These are phyloP conservation scores for Cyberlindnera americana DNA, from an alignment of 805 yeast genomes.

Conservation along the genomic window DNA sequence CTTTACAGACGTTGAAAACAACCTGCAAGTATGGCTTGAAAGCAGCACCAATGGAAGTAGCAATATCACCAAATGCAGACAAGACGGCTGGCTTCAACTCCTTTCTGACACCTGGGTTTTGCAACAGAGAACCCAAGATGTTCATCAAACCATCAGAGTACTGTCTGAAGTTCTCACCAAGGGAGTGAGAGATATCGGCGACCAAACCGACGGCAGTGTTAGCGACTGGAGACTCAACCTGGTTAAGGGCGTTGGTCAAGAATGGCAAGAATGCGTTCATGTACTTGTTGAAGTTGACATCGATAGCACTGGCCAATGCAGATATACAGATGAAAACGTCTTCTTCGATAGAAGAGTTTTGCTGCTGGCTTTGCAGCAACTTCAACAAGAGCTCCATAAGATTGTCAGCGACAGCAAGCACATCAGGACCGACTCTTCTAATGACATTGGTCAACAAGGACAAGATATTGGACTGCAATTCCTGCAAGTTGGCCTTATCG, in stretches of 20 bases:
- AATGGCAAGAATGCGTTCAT: conserved; percentile 82
- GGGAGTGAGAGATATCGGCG: conserved; percentile 89
- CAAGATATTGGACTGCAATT: conserved; percentile 67
- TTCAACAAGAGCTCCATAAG: conserved; percentile 81
- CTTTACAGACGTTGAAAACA: conserved; percentile 73
- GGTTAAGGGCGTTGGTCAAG: conserved; percentile 72
- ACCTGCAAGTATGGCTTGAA: conserved; percentile 75
- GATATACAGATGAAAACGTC: conserved; percentile 91
- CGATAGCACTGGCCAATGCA: conserved; percentile 81
- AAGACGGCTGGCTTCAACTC: conserved; percentile 85
- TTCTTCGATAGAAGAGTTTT: conserved; percentile 80
- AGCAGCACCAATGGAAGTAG: conserved; percentile 75
- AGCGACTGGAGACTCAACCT: conserved; percentile 80
- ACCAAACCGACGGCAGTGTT: conserved; percentile 91
- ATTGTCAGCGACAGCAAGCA: conserved; percentile 67
- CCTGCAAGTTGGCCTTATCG: conserved; percentile 76
- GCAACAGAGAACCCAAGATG: conserved; percentile 70
- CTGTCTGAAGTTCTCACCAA: conserved; percentile 68
- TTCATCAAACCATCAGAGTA: conserved; percentile 82
- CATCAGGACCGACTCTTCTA: conserved; percentile 69
- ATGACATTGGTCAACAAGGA: conserved; percentile 26
- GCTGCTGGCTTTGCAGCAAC: conserved; percentile 55
- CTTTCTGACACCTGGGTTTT: conserved; percentile 62
- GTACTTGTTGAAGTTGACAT: conserved; percentile 65
- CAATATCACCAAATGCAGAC: conserved; percentile 94